Conservation (phyloP, 805 yeast species). For the Blastobotrys peoriensis region DNA sequence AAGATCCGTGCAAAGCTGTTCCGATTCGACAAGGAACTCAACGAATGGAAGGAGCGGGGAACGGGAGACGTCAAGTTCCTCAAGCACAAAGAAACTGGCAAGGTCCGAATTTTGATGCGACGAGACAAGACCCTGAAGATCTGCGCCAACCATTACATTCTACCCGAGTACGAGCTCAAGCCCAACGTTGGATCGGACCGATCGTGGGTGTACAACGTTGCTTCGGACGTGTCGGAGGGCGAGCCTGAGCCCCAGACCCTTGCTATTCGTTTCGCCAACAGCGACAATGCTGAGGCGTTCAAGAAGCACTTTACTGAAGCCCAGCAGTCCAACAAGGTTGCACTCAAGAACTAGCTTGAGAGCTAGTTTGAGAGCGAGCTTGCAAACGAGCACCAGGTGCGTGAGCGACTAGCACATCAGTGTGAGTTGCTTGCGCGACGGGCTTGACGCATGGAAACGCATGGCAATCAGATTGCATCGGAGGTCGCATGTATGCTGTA, state of each 20-base stretch:
- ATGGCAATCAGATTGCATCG: no score
- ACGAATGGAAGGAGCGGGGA: slow-evolving; percentile 99
- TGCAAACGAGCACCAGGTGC: no score
- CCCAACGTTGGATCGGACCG: slow-evolving; percentile 96
- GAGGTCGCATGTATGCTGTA: no score
- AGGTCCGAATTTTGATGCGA: slow-evolving; percentile 93
- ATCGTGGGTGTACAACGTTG: slow-evolving; percentile 95
- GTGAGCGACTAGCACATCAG: no score
- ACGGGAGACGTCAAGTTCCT: slow-evolving; percentile 96
- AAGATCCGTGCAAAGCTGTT: slow-evolving; percentile 93
- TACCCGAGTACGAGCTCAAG: slow-evolving; percentile 70
- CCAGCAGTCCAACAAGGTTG: slow-evolving; percentile 56
- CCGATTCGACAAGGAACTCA: slow-evolving; percentile 74
- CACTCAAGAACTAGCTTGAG: slow-evolving; percentile 15
- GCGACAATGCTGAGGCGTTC: slow-evolving; percentile 80
- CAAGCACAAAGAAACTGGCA: slow-evolving; percentile 74
- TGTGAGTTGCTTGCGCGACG: background rate
- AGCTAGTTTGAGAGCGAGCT: no score
- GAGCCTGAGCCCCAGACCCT: slow-evolving; percentile 92
- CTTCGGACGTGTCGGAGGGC: slow-evolving; percentile 94
- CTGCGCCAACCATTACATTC: slow-evolving; percentile 88
- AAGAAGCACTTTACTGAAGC: slow-evolving; percentile 88
- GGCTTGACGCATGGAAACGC: background rate
- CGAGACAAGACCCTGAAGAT: slow-evolving; percentile 97
- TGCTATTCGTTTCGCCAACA: slow-evolving; percentile 78